Evolutionary conservation across 768 basidiomycete species (phyloP), one percentile per base, ranked within the genome.

Genomic region (Amanita muscaria): DNA sequence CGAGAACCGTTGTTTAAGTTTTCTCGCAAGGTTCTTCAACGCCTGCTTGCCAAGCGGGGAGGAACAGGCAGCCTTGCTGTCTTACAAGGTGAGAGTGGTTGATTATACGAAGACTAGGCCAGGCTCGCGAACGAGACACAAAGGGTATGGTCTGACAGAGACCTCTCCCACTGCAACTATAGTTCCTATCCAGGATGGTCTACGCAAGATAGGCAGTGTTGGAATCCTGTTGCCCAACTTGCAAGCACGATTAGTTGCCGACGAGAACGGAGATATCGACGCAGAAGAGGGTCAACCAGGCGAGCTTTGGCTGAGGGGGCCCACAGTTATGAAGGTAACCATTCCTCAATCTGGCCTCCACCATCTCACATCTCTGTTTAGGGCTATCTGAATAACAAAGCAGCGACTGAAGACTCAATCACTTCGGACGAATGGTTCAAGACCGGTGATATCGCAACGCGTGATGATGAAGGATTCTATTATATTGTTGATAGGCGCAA

Each of bases 221-320:
- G 91, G 91, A 3, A 53, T 70, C 4, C 64, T 91, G 2, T 59
- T 90, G 22, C 80, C 91, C 0, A 84, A 84, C 51, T 70, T 91
- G 24, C 77, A 91, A 57, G 80, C 83, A 2, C 72, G 83, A 5
- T 58, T 96, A 7, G 76, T 92, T 5, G 66, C 73, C 4, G 76
- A 80, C 45, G 78, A 77, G 2, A 67, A 73, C 8, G 69, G 63
- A 9, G 55, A 64, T 4, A 55, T 65, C 9, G 78, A 80, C 15
- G 75, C 73, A 2, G 57, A 60, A 7, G 64, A 65, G 33, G 80
- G 80, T 0, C 67, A 80, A 44, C 66, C 75, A 0, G 89, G 91
- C 12, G 90, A 93, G 59, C 59, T 94, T 14, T 92, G 88, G 87
- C 44, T 92, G 3, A 72, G 79, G 38, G 88, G 89, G 0, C 80